Conservation (phyloP, 768 basidiomycete species). For the Naematelia aurantialba region DNA sequence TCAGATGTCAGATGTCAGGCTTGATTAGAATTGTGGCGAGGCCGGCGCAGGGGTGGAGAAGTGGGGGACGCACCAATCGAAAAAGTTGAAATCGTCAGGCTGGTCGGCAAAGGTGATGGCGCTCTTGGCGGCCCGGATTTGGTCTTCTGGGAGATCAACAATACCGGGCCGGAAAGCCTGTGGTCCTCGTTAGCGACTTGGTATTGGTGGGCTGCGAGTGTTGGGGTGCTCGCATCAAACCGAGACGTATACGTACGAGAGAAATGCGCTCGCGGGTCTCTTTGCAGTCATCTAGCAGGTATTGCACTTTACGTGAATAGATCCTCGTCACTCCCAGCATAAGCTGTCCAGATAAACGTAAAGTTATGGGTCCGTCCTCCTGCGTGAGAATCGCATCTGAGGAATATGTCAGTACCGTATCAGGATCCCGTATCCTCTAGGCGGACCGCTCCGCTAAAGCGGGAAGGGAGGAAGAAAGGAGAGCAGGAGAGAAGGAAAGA, state of each 20-base stretch:
- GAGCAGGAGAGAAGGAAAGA: not conserved
- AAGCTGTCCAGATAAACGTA: slow-evolving; percentile 92
- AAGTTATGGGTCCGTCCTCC: slow-evolving; percentile 80
- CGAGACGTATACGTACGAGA: slow-evolving; percentile 60
- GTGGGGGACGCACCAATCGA: too few relatives aligned
- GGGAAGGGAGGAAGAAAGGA: not conserved
- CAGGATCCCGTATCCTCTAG: too few relatives aligned
- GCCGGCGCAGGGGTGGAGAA: not conserved
- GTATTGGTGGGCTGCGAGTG: too few relatives aligned
- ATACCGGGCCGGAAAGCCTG: slow-evolving; percentile 91
- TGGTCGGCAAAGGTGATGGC: slow-evolving; percentile 71
- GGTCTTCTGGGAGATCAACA: slow-evolving; percentile 94
- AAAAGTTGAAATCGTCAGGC: slow-evolving; percentile 57
- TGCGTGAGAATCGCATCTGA: slow-evolving; percentile 88
- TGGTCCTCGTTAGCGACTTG: not conserved
- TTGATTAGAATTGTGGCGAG: not conserved
- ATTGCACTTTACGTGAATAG: slow-evolving; percentile 96
- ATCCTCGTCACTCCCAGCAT: slow-evolving; percentile 95
- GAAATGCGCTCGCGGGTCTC: slow-evolving; percentile 93
- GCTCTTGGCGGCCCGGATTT: slow-evolving; percentile 77
- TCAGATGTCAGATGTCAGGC: not conserved
- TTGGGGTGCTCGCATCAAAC: too few relatives aligned
- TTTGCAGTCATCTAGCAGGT: slow-evolving; percentile 94
- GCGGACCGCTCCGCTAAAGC: too few relatives aligned
- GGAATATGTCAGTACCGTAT: slow-evolving; percentile 7